phyloP scores from a whole-genome alignment of 768 basidiomycete species.

The Mycena epipterygia region DNA sequence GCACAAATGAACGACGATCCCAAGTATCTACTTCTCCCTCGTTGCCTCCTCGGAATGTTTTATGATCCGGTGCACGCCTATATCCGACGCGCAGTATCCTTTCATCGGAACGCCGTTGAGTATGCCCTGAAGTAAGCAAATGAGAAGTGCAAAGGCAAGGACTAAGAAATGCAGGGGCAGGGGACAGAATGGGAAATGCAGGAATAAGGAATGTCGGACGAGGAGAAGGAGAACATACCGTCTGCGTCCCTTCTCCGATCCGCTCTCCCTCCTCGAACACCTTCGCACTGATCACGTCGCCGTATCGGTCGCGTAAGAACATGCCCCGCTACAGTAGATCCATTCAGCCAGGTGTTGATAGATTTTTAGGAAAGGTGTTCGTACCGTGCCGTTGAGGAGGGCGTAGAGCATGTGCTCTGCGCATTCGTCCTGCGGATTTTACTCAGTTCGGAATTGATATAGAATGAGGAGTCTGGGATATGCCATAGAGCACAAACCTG shows the following conservation, averaged over 20 bases:
- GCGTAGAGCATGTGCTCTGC: slow-evolving; percentile 40
- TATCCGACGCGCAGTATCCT: slow-evolving; percentile 30
- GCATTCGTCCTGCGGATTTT: slow-evolving; percentile 22
- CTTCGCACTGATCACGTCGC: slow-evolving; percentile 17
- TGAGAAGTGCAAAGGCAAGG: no score
- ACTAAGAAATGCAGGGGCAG: no score
- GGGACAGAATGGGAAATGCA: no score
- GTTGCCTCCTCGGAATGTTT: slow-evolving; percentile 26
- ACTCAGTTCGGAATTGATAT: no score
- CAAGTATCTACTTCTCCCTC: no score
- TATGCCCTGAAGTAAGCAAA: slow-evolving; percentile 28
- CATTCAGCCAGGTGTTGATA: no score
- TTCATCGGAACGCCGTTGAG: slow-evolving; percentile 23
- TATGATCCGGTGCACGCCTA: slow-evolving; percentile 13
- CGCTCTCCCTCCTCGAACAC: slow-evolving; percentile 16
- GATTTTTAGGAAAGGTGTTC: no score
- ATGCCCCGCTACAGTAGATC: slow-evolving; percentile 24
- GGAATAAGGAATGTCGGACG: no score
- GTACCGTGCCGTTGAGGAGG: slow-evolving; percentile 25
- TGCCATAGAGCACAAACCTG: slow-evolving; percentile 27
- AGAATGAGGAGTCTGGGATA: no score
- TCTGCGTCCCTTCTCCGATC: slow-evolving; percentile 10
- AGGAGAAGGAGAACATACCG: slow-evolving; percentile 8
- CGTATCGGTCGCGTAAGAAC: slow-evolving; percentile 18
- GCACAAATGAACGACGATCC: no score